These are phyloP conservation scores for Acanthamoeba lenticulata DNA, from an alignment of 208 protist genomes.

Conservation along the genomic window DNA sequence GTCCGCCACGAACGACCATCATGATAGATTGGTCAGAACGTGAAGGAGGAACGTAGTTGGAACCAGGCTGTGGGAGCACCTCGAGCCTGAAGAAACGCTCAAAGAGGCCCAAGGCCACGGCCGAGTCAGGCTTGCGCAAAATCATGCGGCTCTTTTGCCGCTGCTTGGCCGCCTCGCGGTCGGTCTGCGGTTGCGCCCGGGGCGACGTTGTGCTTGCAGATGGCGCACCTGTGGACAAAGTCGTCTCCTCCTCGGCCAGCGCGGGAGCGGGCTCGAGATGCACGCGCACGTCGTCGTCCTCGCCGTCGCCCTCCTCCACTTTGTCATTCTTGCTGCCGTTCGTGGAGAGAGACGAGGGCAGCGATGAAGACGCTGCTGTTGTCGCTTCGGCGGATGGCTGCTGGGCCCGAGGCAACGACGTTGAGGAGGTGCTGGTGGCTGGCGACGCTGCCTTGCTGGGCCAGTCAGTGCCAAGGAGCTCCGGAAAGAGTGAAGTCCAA, in stretches of 20 bases:
- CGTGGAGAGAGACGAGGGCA: not conserved
- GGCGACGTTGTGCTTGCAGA: too few relatives aligned
- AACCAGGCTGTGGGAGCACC: not conserved
- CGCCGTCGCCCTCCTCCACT: too few relatives aligned
- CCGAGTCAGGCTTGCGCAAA: not conserved
- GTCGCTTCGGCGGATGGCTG: not conserved
- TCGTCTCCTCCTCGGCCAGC: not conserved
- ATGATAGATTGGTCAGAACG: not conserved
- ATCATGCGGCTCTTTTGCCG: not conserved
- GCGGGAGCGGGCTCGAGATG: not conserved
- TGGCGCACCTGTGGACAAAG: not conserved
- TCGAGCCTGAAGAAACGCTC: conserved; percentile 19
- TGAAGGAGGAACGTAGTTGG: not conserved
- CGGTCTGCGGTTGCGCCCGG: not conserved
- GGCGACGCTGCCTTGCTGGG: too few relatives aligned
- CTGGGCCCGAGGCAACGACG: too few relatives aligned
- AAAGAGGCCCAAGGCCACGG: not conserved
- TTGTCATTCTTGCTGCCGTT: not conserved
- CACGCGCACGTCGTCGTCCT: not conserved
- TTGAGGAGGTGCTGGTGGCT: not conserved
- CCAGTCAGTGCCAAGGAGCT: not conserved
- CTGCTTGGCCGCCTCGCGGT: not conserved
- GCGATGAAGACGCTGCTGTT: not conserved
- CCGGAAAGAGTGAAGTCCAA: not conserved
- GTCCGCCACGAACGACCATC: too few relatives aligned